Evolutionary conservation across 805 yeast species (phyloP), one percentile per base, ranked within the genome.

Genomic region (Cyberlindnera veronae): DNA sequence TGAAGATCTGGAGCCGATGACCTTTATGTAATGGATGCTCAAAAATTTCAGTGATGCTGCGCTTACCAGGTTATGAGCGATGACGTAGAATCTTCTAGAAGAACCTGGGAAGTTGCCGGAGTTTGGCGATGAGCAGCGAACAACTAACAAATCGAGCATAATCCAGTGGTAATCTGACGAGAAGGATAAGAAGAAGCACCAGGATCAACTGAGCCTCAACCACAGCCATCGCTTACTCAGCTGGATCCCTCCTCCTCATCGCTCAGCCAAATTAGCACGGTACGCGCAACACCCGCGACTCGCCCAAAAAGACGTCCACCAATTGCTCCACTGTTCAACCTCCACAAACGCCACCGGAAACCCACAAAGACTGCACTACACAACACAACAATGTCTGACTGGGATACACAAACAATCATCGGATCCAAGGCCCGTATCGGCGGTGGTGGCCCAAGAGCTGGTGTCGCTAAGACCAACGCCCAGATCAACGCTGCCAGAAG

Each of bases 401-500:
- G 99, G 99, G 97, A 93, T 66, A 63, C 79, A 45, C 90, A 81
- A 57, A 89, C 96, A 32, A 68, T 85, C 45, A 88, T 93, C 55
- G 99, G 99, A 44, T 80, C 79, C 53, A 84, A 82, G 55, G 95
- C 93, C 53, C 80, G 91, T 66, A 76, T 81, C 41, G 96, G 96
- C 43, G 85, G 87, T 32, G 79, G 86, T 43, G 96, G 95, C 27
- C 96, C 96, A 53, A 79, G 88, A 61, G 81, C 84, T 50, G 74
- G 71, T 27, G 96, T 90, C 29, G 95, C 96, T 34, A 82, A 81
- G 61, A 72, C 91, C 11, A 71, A 75, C 39, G 77, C 83, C 33
- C 85, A 83, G 57, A 72, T 93, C 60, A 93, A 93, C 63, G 95
- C 88, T 21, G 99, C 99, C 39, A 82, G 95, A 72, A 83, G 99